These are phyloP conservation scores for Verticillium zaregamsianum DNA, from an alignment of 2,329 filamentous ascomycete genomes.

Conservation along the genomic window DNA sequence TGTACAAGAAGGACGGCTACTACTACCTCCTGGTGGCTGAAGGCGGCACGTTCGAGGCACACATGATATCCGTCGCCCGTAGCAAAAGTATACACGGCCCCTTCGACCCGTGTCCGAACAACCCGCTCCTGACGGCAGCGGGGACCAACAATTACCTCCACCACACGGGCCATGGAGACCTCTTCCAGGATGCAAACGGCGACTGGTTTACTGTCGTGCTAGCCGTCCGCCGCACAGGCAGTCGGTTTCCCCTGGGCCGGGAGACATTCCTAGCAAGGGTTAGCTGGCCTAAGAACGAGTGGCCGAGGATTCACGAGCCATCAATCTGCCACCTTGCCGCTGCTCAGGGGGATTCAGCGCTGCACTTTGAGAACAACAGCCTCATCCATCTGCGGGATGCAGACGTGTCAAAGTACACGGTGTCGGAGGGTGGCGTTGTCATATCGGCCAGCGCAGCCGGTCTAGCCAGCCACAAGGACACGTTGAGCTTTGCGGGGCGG, in stretches of 20 bases:
- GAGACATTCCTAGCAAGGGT: conserved; percentile 5
- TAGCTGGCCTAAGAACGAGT: not conserved
- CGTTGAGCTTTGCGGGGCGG: not conserved
- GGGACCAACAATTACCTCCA: conserved; percentile 23
- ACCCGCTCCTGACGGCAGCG: conserved; percentile 32
- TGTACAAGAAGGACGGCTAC: conserved; percentile 37
- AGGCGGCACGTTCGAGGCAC: conserved; percentile 35
- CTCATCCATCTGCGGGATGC: not conserved
- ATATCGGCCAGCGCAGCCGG: not conserved
- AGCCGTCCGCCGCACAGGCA: not conserved
- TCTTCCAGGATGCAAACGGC: conserved; percentile 26
- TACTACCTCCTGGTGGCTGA: conserved; percentile 48
- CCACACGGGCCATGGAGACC: conserved; percentile 25
- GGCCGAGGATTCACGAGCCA: not conserved
- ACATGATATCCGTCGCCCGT: conserved; percentile 31
- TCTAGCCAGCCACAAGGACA: not conserved
- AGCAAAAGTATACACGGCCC: conserved; percentile 28
- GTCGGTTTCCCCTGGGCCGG: not conserved
- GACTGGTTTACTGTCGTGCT: conserved; percentile 36
- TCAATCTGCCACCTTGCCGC: not conserved
- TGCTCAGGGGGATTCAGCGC: too few relatives aligned
- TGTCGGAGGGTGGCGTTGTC: not conserved
- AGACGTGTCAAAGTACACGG: not conserved
- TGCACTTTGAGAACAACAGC: not conserved
- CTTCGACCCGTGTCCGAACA: conserved; percentile 27